These are phyloP conservation scores for Xylariales sp. DNA, from an alignment of 2,329 filamentous ascomycete genomes.

Conservation along the genomic window DNA sequence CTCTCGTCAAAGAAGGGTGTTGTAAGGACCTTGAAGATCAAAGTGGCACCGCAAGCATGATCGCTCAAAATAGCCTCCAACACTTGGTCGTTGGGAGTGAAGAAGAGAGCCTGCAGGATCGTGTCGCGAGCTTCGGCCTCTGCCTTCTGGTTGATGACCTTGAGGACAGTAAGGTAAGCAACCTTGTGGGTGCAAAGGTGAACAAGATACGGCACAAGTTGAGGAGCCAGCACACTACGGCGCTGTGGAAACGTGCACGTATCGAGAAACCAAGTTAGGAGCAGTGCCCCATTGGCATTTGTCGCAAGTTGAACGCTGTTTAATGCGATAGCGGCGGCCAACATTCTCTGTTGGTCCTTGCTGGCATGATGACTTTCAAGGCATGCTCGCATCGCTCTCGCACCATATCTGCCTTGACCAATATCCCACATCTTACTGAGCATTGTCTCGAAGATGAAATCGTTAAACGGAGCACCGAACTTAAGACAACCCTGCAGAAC, in stretches of 20 bases:
- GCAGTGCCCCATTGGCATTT: constrained; percentile 88
- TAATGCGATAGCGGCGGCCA: constrained; percentile 90
- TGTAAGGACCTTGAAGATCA: constrained; percentile 98
- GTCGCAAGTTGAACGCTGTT: constrained; percentile 96
- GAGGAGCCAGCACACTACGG: constrained; percentile 85
- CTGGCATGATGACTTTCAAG: constrained; percentile 93
- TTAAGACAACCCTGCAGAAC: constrained; percentile 95
- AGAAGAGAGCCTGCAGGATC: constrained; percentile 88
- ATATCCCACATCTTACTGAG: constrained; percentile 90
- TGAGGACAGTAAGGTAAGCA: constrained; percentile 92
- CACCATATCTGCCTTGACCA: constrained; percentile 87
- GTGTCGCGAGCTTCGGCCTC: constrained; percentile 89
- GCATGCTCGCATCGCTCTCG: constrained; percentile 93
- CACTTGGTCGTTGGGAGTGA: constrained; percentile 79
- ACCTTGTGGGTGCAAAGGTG: constrained; percentile 98
- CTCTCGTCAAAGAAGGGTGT: constrained; percentile 95
- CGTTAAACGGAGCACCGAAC: constrained; percentile 82
- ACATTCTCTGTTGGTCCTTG: constrained; percentile 91
- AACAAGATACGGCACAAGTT: constrained; percentile 87
- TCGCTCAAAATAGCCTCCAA: constrained; percentile 89
- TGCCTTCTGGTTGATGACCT: constrained; percentile 96
- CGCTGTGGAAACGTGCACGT: constrained; percentile 94
- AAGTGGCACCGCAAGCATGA: constrained; percentile 84
- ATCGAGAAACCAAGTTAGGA: constrained; percentile 96
- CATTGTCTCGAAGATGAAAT: constrained; percentile 99